Base-by-base conservation (phyloP, 202 grass and related monocot species). In the Bolboschoenoplectus hybrid region DNA sequence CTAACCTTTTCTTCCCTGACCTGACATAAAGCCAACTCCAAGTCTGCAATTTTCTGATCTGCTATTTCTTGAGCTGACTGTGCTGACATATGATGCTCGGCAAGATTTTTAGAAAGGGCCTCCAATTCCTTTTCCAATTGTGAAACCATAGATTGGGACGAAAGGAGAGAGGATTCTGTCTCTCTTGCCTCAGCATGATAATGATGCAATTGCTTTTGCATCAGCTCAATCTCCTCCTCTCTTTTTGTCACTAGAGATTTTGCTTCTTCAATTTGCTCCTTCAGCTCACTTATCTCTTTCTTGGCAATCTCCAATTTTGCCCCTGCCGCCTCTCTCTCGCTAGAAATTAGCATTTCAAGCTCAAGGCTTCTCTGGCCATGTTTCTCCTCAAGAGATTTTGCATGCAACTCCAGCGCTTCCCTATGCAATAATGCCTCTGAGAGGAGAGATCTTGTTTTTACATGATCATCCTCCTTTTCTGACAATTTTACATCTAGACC, bases 361-460 rank as follows among this genome's bases (percentile, higher is more conserved):
- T 96, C 92, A 84, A 86, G 70, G 82, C 63, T 90, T 87, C 85
- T 90, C 66, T 92, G 85, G 13, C 39, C 35, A 81, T 98, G 90
- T 64, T 88, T 76, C 26, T 94, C 90, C 82, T 84, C 74, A 32
- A 96, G 82, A 80, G 86, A 89, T 68, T 85, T 89, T 85, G 92
- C 40, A 88, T 94, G 90, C 75, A 87, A 70, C 74, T 96, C 88
- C 20, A 96, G 82, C 46, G 96, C 86, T 65, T 94, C 93, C 85
- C 88, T 98, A 78, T 92, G 88, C 58, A 67, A 89, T 52, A 94
- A 90, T 90, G 91, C 82, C 83, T 94, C 87, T 32, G 90, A 90
- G n/a, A 98, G 89, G 85, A 95, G 87, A 71, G 90, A 91, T 62
- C 83, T 88, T 87, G 91, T 91, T 92, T 91, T 94, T 83, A 81